Evolutionary conservation across 2,329 filamentous ascomycete species (phyloP).

Genomic region (Pestalotiopsis sp.): DNA sequence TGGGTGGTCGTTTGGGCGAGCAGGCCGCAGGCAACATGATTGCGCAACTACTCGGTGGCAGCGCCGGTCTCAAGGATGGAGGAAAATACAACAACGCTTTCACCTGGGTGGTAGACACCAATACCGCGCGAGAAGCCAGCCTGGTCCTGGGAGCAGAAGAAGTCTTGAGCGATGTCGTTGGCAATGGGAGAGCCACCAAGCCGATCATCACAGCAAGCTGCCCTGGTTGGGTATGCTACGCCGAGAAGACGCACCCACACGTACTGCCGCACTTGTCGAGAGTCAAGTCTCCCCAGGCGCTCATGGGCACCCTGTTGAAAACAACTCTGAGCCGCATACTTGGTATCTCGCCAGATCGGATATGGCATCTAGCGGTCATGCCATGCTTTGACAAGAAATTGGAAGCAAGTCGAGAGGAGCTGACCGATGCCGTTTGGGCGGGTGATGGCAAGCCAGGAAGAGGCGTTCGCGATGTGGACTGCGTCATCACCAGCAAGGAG

Average conservation of each 20-base stretch:
- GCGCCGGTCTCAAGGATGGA: conserved; percentile 67
- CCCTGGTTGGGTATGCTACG: conserved; percentile 98
- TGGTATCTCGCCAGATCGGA: conserved; percentile 72
- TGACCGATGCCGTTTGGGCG: conserved; percentile 79
- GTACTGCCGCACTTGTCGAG: conserved; percentile 88
- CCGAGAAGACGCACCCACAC: conserved; percentile 95
- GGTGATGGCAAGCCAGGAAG: conserved; percentile 47
- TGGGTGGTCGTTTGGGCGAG: conserved; percentile 71
- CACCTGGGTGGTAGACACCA: conserved; percentile 89
- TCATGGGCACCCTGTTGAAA: conserved; percentile 89
- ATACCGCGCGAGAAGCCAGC: conserved; percentile 77
- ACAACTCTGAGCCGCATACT: conserved; percentile 75
- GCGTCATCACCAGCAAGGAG: conserved; percentile 96
- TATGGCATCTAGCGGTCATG: conserved; percentile 97
- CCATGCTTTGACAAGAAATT: conserved; percentile 99
- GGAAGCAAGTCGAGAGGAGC: conserved; percentile 89
- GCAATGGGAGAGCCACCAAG: conserved; percentile 29
- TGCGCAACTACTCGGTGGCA: conserved; percentile 73
- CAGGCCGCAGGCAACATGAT: conserved; percentile 80
- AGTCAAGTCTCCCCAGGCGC: conserved; percentile 90
- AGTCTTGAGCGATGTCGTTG: conserved; percentile 48
- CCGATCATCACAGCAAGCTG: conserved; percentile 87
- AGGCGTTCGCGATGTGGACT: conserved; percentile 87
- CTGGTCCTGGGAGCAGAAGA: conserved; percentile 81
- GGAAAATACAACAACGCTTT: conserved; percentile 78